A percentile compares a stretch with the other conserved stretches of the same genome.
Conservation (phyloP, 495 filamentous ascomycete species). For the Apodospora peruviana region DNA sequence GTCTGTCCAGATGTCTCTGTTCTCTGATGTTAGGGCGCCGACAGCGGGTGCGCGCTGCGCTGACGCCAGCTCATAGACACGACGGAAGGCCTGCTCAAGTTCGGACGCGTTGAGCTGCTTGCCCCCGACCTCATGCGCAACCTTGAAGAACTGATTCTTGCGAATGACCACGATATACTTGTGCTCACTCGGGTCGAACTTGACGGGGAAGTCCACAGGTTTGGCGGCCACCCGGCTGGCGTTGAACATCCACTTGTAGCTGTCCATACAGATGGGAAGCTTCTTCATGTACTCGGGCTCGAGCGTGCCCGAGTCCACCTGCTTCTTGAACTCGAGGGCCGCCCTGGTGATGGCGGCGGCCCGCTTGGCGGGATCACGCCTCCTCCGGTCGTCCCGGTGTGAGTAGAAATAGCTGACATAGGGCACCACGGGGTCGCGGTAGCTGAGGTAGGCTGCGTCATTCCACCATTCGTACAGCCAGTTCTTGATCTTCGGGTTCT, state of each 20-base stretch:
- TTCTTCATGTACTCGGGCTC: slow-evolving; percentile 99
- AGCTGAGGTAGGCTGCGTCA: slow-evolving; percentile 79
- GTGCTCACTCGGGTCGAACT: slow-evolving; percentile 68
- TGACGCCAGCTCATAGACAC: slow-evolving; percentile 71
- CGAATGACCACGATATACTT: slow-evolving; percentile 83
- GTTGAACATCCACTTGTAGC: slow-evolving; percentile 99
- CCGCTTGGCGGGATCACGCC: slow-evolving; percentile 83
- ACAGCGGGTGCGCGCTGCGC: slow-evolving; percentile 64
- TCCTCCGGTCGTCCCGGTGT: slow-evolving; percentile 84
- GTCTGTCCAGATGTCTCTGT: slow-evolving; percentile 89
- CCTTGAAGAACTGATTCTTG: slow-evolving; percentile 96
- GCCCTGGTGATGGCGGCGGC: slow-evolving; percentile 85
- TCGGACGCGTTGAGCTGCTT: slow-evolving; percentile 79
- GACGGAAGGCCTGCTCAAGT: slow-evolving; percentile 80
- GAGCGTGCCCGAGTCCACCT: slow-evolving; percentile 75
- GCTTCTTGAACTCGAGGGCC: slow-evolving; percentile 85
- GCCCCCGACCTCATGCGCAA: slow-evolving; percentile 68
- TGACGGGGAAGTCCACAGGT: slow-evolving; percentile 75
- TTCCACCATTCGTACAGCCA: slow-evolving; percentile 99
- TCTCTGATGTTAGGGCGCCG: slow-evolving; percentile 82
- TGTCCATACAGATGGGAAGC: slow-evolving; percentile 92
- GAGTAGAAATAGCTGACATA: slow-evolving; percentile 99
- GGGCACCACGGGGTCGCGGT: slow-evolving; percentile 93
- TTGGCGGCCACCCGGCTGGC: slow-evolving; percentile 79
- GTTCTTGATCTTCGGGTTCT: slow-evolving; percentile 81